Base-by-base conservation (phyloP, 495 filamentous ascomycete genomes). In the Podospora australis region DNA sequence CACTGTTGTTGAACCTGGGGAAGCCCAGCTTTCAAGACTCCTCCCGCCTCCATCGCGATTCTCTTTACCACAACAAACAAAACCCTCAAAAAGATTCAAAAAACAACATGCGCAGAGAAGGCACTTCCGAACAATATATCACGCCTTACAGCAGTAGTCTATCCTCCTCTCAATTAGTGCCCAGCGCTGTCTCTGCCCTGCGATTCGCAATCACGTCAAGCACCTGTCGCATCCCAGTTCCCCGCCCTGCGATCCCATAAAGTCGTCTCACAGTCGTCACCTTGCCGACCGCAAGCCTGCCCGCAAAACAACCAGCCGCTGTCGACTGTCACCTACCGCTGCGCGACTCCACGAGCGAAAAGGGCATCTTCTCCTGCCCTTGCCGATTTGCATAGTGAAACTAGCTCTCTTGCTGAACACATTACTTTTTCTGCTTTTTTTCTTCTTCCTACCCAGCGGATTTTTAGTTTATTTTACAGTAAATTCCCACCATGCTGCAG, bases 31-130 rank as follows among this genome's bases (percentile, higher is more conserved):
- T 43, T 7, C 17, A 23, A 22, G 20, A 46, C 30, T 46, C 28
- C 30, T 53, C 50, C 36, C 44, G 44, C 39, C 48, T 52, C 24
- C 48, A 54, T 62, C 55, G 49, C 43, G 46, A 57, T 57, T 46
- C 40, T 49, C 50, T 46, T 48, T 48, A 40, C 40, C 49, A 44
- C 13, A 46, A 28, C 14, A 39, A 45, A 48, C 48, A 53, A 48
- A 25, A 50, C 34, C 41, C 20, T 39, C 16, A 36, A 48, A 45
- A 36, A 29, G 49, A 41, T 9, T 20, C 38, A 39, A 28, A 43
- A 49, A 21, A 35, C 49, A 59, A 54, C 39, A 66, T 64, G 64
- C 53, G 32, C 51, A 55, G 24, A 58, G 53, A 45, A 58, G 54
- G 48, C 26, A 63, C 55, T 40, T 24, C 41, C 32, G 44, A 46